These are phyloP conservation scores for Botryotinia narcissicola DNA, from an alignment of 2,329 filamentous ascomycete genomes.

Conservation along the genomic window DNA sequence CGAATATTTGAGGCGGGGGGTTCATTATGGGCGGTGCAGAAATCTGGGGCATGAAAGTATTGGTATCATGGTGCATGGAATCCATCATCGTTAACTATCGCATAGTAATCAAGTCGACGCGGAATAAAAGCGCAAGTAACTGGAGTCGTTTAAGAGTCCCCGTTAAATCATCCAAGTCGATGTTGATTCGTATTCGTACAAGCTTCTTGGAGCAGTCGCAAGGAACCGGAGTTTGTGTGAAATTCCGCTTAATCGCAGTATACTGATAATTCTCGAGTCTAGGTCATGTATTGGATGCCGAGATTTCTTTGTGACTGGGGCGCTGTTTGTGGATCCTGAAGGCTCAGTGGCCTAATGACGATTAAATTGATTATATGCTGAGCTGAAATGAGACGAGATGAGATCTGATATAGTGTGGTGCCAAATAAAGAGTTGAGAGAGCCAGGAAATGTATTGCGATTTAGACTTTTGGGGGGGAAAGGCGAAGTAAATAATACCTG, in stretches of 20 bases:
- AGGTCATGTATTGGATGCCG: not conserved
- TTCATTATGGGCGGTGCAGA: constrained; percentile 60
- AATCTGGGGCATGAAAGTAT: constrained; percentile 54
- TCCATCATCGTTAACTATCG: constrained; percentile 27
- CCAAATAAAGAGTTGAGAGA: not conserved
- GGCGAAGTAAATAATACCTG: not conserved
- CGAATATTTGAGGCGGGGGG: constrained; percentile 68
- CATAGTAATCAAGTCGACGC: constrained; percentile 11
- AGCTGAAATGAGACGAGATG: not conserved
- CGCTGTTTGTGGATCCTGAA: constrained; percentile 13
- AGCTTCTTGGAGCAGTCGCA: not conserved
- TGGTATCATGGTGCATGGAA: constrained; percentile 23
- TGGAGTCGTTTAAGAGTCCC: not conserved
- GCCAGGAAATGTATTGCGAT: not conserved
- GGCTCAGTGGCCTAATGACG: constrained; percentile 3
- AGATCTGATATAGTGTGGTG: not conserved
- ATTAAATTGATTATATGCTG: not conserved
- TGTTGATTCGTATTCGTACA: constrained; percentile 19
- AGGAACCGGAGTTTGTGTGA: constrained; percentile 3
- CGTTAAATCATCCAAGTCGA: not conserved
- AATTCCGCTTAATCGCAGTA: not conserved
- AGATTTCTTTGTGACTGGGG: constrained; percentile 3
- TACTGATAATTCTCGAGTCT: not conserved
- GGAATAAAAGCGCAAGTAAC: not conserved
- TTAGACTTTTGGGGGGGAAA: not conserved